Percentiles rank a stretch among this genome's conserved stretches.
Evolutionary conservation across 805 yeast species (phyloP).

Genomic region (Alloascoidea africana): DNA sequence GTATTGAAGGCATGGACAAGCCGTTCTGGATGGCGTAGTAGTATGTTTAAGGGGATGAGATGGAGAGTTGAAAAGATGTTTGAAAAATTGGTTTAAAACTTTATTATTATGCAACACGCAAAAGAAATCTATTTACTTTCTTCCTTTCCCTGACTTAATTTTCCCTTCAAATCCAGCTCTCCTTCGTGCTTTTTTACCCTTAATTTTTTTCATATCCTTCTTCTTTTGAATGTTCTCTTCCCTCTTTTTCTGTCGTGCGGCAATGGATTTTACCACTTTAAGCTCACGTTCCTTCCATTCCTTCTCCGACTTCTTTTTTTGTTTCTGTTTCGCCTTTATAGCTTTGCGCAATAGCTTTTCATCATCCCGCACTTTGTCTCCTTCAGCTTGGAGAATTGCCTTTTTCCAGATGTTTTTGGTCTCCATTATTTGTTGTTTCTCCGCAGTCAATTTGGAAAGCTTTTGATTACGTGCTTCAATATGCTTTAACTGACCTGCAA

Average conservation of each 20-base stretch:
- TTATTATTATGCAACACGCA: no score
- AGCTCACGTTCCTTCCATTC: conserved; percentile 91
- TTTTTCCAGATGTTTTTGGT: conserved; percentile 78
- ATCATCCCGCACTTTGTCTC: conserved; percentile 76
- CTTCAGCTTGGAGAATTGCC: conserved; percentile 78
- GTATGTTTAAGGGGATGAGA: no score
- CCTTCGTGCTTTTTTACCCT: conserved; percentile 31
- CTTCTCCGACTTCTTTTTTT: conserved; percentile 71
- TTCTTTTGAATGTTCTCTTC: conserved; percentile 82
- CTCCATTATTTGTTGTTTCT: conserved; percentile 36
- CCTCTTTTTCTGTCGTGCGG: conserved; percentile 71
- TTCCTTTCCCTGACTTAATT: conserved; percentile 16
- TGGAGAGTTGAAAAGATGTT: no score
- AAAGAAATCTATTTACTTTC: conserved; percentile 8
- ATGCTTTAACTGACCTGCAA: conserved; percentile 65
- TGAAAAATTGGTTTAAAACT: no score
- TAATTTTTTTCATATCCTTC: conserved; percentile 72
- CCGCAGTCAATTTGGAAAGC: conserved; percentile 43
- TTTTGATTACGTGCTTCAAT: conserved; percentile 62
- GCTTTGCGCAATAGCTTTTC: conserved; percentile 80
- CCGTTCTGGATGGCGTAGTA: no score
- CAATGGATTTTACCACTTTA: conserved; percentile 57
- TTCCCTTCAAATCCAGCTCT: conserved; percentile 92
- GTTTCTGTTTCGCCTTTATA: conserved; percentile 65
- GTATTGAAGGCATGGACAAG: no score